Base-by-base conservation (phyloP, 805 yeast species). In the Teunomyces gatunensis region DNA sequence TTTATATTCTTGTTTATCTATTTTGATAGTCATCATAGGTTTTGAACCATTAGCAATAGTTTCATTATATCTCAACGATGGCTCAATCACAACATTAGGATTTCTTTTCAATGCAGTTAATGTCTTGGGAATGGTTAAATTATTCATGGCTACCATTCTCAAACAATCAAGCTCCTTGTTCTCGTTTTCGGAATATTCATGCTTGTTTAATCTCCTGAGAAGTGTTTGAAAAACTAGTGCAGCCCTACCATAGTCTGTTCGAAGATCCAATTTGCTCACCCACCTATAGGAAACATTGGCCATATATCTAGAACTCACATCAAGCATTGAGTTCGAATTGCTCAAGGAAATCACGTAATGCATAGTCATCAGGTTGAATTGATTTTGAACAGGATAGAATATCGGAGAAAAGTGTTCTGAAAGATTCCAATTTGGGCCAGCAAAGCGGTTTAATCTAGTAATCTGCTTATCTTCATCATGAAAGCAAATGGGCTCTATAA, bases 231-330 rank as follows among this genome's bases (percentile, higher is more conserved):
- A 56, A 13, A 67, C 48, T 15, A 66, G 47, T 12, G 60, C 50
- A 6, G 63, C 46, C 30, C 61, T 48, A 1, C 70, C 69, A 1
- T 42, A 21, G 18, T 63, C 65, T 2, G 67, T 63, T 23, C 69
- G 44, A 12, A 67, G 51, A 48, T 67, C 70, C 33, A 66, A 46
- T 27, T 48, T 53, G 10, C 55, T 47, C 43, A 65, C 67, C 57
- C 60, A 65, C 17, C 73, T 43, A 45, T 66, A 65, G 6, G 63
- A 46, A 5, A 67, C 58, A 46, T 65, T 56, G 3, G 47, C 53
- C 69, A 66, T 66, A 43, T 68, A 68, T 37, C 73, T 47, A 2
- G 70, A 48, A 30, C 65, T 59, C 1, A 64, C 67, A 42, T 67
- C 72, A 10, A 63, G 13, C 2, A 64, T 46, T 6, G 52, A 44